Base-by-base conservation (phyloP, 2,329 filamentous ascomycete genomes). In the Fusarium stilboides region DNA sequence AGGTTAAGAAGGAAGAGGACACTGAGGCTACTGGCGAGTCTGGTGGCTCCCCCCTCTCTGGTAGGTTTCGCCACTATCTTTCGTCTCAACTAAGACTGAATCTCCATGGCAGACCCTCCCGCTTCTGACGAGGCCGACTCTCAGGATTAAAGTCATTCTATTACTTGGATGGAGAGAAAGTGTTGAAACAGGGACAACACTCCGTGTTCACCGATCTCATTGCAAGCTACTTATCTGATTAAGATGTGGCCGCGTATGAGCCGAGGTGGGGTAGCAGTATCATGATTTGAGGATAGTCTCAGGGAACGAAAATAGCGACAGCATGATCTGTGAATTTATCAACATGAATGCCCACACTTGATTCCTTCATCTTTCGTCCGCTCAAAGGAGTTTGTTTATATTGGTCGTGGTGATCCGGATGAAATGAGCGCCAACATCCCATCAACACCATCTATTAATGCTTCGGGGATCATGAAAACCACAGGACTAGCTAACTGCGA, bases 1-100 rank as follows among this genome's bases (percentile, higher is more conserved):
- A 74, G 54, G 58, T 66, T 28, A 67, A 74, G 33, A 71, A 73
- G 37, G 63, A 73, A 47, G 74, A 75, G 4, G 70, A 62, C 8
- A 44, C 34, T 4, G 69, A 68, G 8, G 36, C 57, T 46, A 33
- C 53, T 54, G 53, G 34, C 14, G 43, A 50, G 3, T 68, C 68
- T 52, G 50, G 46, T 9, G 43, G 42, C 4, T 71, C 72, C 7
- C 52, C 68, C 6, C 47, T 74, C 34, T 70, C 72, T 17, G 70
- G 72, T 73, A 73, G 14, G 60, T 57, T 26, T 40, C 17, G 14
- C 37, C 10, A 9, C 45, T 43, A 22, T 44, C 17, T 36, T 15
- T 10, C 8, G 14, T 46, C 13, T 8, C 17, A 12, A 42, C 3
- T 12, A 39, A 20, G 6, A 44, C 59, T 70, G 17, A 71, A 45